These are phyloP conservation scores for Cucurbitaria berberidis DNA, from an alignment of 2,329 filamentous ascomycete genomes.

Conservation along the genomic window DNA sequence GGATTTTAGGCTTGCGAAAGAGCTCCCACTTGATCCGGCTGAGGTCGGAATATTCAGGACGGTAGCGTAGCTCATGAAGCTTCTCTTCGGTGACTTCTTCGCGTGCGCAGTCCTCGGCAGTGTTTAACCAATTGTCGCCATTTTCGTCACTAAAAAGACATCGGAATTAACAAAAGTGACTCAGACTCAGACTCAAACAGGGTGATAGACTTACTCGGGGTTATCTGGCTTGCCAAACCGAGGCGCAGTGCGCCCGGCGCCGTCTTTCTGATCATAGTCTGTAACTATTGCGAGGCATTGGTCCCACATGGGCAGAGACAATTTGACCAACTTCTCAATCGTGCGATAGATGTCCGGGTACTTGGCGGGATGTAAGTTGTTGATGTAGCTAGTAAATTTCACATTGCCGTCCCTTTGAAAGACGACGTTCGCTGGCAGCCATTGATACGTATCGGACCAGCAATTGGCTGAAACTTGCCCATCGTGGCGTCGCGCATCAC, in stretches of 20 bases:
- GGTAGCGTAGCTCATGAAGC: constrained; percentile 1
- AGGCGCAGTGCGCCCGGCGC: constrained; percentile 16
- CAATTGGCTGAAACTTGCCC: constrained; percentile 22
- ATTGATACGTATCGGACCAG: constrained; percentile 48
- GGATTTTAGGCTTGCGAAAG: constrained; percentile 23
- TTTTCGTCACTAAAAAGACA: constrained; percentile 19
- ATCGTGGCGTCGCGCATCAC: neutral
- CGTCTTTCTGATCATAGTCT: neutral
- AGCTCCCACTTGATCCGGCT: constrained; percentile 22
- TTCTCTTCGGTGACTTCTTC: constrained; percentile 1
- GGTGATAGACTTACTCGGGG: constrained; percentile 4
- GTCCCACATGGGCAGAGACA: constrained; percentile 30
- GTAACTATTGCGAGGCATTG: constrained; percentile 17
- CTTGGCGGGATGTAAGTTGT: constrained; percentile 58
- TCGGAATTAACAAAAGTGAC: neutral
- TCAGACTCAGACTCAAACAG: too few species aligned
- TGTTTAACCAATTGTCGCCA: constrained; percentile 14
- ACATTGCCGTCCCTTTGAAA: constrained; percentile 43
- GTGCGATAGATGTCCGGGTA: constrained; percentile 24
- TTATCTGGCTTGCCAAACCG: constrained; percentile 8
- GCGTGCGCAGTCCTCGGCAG: constrained; percentile 3
- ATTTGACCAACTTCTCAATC: constrained; percentile 29
- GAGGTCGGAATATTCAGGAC: neutral
- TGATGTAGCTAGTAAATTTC: constrained; percentile 59
- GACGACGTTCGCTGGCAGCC: constrained; percentile 60